A percentile compares a stretch with the other conserved stretches of the same genome.
Conservation (phyloP, 768 basidiomycete genomes). For the Termitomyces eurrhizus region DNA sequence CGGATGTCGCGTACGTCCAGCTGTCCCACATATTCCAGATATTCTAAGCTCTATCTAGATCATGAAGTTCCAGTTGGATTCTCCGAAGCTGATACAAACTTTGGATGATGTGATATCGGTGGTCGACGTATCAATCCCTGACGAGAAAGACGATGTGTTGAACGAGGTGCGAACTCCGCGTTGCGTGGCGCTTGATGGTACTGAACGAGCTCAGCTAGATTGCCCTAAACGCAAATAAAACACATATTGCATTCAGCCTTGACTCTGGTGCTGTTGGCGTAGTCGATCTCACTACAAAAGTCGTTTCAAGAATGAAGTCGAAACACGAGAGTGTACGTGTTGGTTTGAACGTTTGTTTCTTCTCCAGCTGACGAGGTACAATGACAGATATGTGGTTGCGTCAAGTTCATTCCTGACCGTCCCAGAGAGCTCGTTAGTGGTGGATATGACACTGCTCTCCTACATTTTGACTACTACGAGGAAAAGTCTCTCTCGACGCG, state of each 20-base stretch:
- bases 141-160: slow-evolving; percentile 46
- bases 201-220: slow-evolving; percentile 53
- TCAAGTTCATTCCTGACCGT: slow-evolving; percentile 68
- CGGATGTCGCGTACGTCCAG: slow-evolving; percentile 47
- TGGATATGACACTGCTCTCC: slow-evolving; percentile 66
- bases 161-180: slow-evolving; percentile 55
- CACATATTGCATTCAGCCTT: slow-evolving; percentile 56
- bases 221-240: slow-evolving; percentile 43
- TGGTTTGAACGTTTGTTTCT: background rate
- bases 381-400: slow-evolving; percentile 64
- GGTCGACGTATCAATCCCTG: slow-evolving; percentile 43
- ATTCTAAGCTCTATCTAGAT: slow-evolving; percentile 18
- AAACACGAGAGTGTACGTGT: slow-evolving; percentile 58
- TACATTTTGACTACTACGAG: slow-evolving; percentile 65
- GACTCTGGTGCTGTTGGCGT: slow-evolving; percentile 70
- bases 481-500: slow-evolving; percentile 53
- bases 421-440: slow-evolving; percentile 72
- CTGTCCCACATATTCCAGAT: background rate
- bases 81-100: slow-evolving; percentile 49
- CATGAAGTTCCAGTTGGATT: slow-evolving; percentile 45
- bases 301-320: slow-evolving; percentile 53
- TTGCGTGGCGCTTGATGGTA: slow-evolving; percentile 1
- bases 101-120: slow-evolving; percentile 42
- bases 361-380: slow-evolving; percentile 1
- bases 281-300: slow-evolving; percentile 50